A percentile compares a stretch with the other conserved stretches of the same genome.
phyloP scores from a whole-genome alignment of 768 basidiomycete species.

The Galerina marginata region DNA sequence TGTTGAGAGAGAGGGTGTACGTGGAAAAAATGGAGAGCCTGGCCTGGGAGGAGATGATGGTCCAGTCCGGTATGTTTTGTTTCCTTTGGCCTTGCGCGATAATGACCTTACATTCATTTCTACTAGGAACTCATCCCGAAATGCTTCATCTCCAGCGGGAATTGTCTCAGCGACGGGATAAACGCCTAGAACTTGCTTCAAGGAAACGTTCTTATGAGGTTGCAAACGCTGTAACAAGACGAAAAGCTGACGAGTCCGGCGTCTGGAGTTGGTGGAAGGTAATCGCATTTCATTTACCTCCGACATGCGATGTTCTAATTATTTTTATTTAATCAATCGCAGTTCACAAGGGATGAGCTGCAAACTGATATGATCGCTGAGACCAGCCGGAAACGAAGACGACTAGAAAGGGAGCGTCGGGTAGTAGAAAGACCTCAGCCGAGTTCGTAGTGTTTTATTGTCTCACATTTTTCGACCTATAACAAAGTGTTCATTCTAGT shows the following conservation, averaged over 20 bases:
- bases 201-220: slow-evolving; percentile 74
- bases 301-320: slow-evolving; percentile 8
- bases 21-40: slow-evolving; percentile 93
- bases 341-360: slow-evolving; percentile 79
- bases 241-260: slow-evolving; percentile 72
- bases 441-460: slow-evolving; percentile 47
- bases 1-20: slow-evolving; percentile 85
- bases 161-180: slow-evolving; percentile 77
- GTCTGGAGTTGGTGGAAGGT: slow-evolving; percentile 96
- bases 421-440: slow-evolving; percentile 77
- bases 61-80: slow-evolving; percentile 68
- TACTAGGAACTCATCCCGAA: slow-evolving; percentile 83
- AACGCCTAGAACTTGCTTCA: slow-evolving; percentile 81
- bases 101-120: slow-evolving; percentile 1
- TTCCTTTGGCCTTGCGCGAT: neutral
- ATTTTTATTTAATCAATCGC: slow-evolving; percentile 7
- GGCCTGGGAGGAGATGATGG: slow-evolving; percentile 85
- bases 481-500: slow-evolving; percentile 31
- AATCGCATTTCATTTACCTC: neutral
- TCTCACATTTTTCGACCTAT: neutral
- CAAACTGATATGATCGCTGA: slow-evolving; percentile 91
- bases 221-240: slow-evolving; percentile 61
- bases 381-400: slow-evolving; percentile 83
- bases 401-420: slow-evolving; percentile 85
- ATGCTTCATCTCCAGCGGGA: slow-evolving; percentile 81